These are phyloP conservation scores for Gossypium raimondii DNA, from an alignment of 345 rosid genomes.

Conservation along the genomic window DNA sequence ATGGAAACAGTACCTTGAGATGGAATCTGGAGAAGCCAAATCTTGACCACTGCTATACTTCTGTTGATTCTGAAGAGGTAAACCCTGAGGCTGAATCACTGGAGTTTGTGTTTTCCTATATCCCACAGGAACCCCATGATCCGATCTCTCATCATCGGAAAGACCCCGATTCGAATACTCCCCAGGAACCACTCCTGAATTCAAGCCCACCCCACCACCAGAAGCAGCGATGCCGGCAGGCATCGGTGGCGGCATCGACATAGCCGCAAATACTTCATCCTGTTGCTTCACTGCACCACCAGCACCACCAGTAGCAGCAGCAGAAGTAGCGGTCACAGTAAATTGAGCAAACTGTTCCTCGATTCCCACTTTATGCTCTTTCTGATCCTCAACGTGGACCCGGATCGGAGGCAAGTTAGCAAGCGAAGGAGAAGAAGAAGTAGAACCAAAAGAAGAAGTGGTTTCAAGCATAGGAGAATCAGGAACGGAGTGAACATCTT, in stretches of 20 bases:
- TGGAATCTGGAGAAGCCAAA: background rate
- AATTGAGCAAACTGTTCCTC: constrained; percentile 10
- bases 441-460: constrained; percentile 84
- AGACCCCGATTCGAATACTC: constrained; percentile 50
- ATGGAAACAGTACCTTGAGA: constrained; percentile 24
- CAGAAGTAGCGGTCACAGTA: background rate
- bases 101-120: constrained; percentile 50
- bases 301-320: background rate
- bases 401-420: constrained; percentile 84
- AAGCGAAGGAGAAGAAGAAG: constrained; percentile 84
- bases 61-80: constrained; percentile 45
- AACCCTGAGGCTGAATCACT: constrained; percentile 42
- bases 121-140: constrained; percentile 58
- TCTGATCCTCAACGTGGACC: constrained; percentile 65
- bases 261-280: constrained; percentile 49
- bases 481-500: constrained; percentile 80
- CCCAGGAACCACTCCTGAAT: constrained; percentile 33
- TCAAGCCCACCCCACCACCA: constrained; percentile 47
- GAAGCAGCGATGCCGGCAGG: constrained; percentile 37
- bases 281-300: constrained; percentile 40
- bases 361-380: constrained; percentile 53
- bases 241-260: constrained; percentile 58
- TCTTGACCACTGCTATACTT: constrained; percentile 46
- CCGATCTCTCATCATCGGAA: constrained; percentile 96
- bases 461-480: constrained; percentile 96